A percentile compares a stretch with the other conserved stretches of the same genome.
phyloP scores from a whole-genome alignment of 495 filamentous ascomycete species.

The Neurospora sp. region DNA sequence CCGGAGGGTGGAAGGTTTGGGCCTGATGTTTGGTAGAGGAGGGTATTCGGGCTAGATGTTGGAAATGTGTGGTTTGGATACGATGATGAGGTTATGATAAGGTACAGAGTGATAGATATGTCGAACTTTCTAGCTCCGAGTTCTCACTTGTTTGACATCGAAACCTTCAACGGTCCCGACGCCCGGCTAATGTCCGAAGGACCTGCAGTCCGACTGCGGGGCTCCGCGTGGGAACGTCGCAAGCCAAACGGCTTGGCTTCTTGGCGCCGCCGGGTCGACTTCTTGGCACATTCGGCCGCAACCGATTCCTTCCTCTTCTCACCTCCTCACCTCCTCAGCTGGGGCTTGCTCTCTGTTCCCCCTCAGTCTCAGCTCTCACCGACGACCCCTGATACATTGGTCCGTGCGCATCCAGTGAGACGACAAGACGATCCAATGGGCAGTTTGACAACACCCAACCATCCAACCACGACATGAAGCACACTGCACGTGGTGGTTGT shows the following conservation, averaged over 20 bases:
- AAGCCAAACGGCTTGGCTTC: not conserved
- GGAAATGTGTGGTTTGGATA: not conserved
- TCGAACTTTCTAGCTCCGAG: not conserved
- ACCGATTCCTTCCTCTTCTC: not conserved
- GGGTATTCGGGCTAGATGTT: not conserved
- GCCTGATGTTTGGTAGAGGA: conserved; percentile 41
- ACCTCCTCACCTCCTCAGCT: not conserved
- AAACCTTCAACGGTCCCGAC: not conserved
- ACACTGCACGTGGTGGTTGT: not conserved
- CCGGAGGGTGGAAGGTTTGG: conserved; percentile 47
- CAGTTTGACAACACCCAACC: not conserved
- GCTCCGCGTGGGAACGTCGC: not conserved
- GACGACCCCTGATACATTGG: not conserved
- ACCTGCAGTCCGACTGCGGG: not conserved
- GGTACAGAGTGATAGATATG: not conserved
- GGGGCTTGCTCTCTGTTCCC: not conserved
- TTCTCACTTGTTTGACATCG: not conserved
- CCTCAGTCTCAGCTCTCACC: not conserved
- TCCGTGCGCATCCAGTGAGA: not conserved
- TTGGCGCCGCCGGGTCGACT: not conserved
- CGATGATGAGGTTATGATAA: not conserved
- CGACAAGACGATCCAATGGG: not conserved
- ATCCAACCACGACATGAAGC: not conserved
- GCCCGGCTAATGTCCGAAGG: not conserved
- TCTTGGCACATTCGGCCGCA: not conserved